A percentile compares a stretch with the other conserved stretches of the same genome.
phyloP scores from a whole-genome alignment of 345 rosid genomes.

The Excoecaria agallocha region DNA sequence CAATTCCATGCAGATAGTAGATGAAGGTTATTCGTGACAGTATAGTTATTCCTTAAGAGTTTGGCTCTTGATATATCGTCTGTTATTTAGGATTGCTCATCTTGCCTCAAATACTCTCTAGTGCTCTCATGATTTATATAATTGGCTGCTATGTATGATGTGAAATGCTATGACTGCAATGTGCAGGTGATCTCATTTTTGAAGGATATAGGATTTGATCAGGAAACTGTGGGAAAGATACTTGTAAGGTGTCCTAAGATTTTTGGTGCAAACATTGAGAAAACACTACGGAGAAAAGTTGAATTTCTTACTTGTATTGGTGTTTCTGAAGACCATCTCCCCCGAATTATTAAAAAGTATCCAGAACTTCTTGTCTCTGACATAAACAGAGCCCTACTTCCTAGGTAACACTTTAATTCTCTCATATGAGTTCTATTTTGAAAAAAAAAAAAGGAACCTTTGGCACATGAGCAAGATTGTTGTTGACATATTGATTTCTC shows the following conservation, averaged over 20 bases:
- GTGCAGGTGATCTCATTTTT: conserved; percentile 67
- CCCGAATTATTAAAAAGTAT: conserved; percentile 71
- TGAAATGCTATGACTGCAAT: conserved; percentile 12
- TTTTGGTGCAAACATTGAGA: conserved; percentile 58
- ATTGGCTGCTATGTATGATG: neutral
- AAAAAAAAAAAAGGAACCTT: neutral
- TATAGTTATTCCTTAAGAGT: neutral
- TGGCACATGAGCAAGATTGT: neutral
- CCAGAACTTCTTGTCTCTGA: conserved; percentile 80
- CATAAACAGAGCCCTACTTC: conserved; percentile 51
- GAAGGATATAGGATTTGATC: conserved; percentile 63
- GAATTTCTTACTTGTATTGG: conserved; percentile 58
- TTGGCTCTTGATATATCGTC: neutral
- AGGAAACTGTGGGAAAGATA: conserved; percentile 53
- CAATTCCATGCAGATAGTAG: neutral
- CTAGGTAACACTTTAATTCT: conserved; percentile 52
- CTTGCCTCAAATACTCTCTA: neutral
- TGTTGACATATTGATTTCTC: neutral
- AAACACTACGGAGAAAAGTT: conserved; percentile 64
- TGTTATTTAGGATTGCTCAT: neutral
- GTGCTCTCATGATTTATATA: neutral
- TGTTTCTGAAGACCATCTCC: conserved; percentile 49
- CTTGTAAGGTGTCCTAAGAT: conserved; percentile 79
- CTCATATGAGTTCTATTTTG: neutral
- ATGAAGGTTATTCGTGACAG: neutral